Base-by-base conservation (phyloP, 2,329 filamentous ascomycete species). In the Ophiostoma perfectum region DNA sequence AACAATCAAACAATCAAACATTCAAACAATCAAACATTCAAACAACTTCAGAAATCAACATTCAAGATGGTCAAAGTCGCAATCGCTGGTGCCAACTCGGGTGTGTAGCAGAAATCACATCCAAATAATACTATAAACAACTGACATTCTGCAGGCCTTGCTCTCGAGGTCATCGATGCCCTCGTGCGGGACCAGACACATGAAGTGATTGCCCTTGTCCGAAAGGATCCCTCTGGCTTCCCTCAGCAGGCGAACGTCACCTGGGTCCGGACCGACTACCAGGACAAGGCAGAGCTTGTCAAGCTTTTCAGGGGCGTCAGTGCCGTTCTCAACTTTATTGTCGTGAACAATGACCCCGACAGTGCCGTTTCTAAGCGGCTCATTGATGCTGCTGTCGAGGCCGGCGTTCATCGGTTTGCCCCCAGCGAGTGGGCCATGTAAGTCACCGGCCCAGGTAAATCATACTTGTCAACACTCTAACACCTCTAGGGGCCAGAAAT, bases 361-460 rank as follows among this genome's bases (percentile, higher is more conserved):
- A 70, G 66, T 12, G 69, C 6, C 12, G 55, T 67, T 5, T 16
- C 55, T 8, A 41, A 36, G 38, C 65, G 80, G 44, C 76, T 90
- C 64, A 84, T 89, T 66, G 84, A 89, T 68, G 87, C 86, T 0
- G 80, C 84, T 6, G 79, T 87, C 52, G 77, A 78, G 2, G 86
- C 86, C 1, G 84, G 86, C 0, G 86, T 90, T 5, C 82, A 83
- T 72, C 81, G 86, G 6, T 88, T 87, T 74, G 81, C 88, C 0
- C 86, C 87, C 1, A 85, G 84, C 47, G 88, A 90, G 71, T 90
- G 82, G 71, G 77, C 74, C 36, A 76, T 76, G 81, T 82, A 69
- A 75, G 73, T 55, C 52, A 27, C 12, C n/a, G 9, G 3, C 14
- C 9, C 8, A 7, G 49, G n/a, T 4, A 18, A 36, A 55, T 12